phyloP scores from a whole-genome alignment of 306 rosid species.

The Vigna mungo region DNA sequence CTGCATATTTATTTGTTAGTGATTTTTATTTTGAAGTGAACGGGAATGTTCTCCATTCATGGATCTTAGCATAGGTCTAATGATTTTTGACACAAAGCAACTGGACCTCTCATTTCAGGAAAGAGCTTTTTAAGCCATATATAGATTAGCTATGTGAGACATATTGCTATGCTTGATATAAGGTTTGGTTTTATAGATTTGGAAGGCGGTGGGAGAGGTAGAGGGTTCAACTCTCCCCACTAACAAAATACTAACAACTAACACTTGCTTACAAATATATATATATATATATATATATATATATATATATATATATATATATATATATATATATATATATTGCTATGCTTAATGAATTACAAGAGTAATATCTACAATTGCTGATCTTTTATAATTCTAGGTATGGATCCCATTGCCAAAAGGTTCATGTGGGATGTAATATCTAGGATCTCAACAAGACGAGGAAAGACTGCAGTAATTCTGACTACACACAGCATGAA shows the following conservation, averaged over 20 bases:
- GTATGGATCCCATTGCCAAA: constrained; percentile 98
- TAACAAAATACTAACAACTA: too few species aligned
- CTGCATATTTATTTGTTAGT: constrained; percentile 18
- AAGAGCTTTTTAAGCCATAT: constrained; percentile 21
- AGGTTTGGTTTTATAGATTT: too few species aligned
- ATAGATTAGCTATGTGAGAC: constrained; percentile 29
- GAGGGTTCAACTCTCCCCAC: too few species aligned
- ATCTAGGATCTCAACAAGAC: constrained; percentile 88
- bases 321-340: not conserved
- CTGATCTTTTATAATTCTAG: constrained; percentile 51
- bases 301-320: too few species aligned
- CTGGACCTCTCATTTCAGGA: constrained; percentile 26
- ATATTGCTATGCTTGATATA: constrained; percentile 31
- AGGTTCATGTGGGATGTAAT: constrained; percentile 99
- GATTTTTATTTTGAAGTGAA: constrained; percentile 25
- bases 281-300: too few species aligned
- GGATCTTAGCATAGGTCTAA: constrained; percentile 19
- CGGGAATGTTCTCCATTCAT: constrained; percentile 15
- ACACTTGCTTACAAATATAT: too few species aligned
- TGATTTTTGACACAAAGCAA: constrained; percentile 21
- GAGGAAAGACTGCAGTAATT: constrained; percentile 95
- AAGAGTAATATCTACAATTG: constrained; percentile 10
- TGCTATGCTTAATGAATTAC: constrained; percentile 39
- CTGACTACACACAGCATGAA: constrained; percentile 97
- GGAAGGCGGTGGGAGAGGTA: too few species aligned